Base-by-base conservation (phyloP, 768 basidiomycete genomes). In the Hericium alpestre region DNA sequence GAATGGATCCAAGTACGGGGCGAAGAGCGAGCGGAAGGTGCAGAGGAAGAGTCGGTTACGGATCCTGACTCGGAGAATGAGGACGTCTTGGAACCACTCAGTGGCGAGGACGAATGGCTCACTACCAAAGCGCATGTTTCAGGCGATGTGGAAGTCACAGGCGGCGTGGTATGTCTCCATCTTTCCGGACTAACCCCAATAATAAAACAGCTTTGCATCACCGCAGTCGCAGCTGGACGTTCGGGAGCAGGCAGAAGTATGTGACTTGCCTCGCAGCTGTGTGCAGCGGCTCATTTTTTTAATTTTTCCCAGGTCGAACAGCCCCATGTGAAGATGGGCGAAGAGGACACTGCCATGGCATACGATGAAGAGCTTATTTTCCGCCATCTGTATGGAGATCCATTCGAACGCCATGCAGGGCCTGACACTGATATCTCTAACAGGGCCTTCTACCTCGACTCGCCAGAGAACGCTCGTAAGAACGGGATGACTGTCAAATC, bases 391-490 rank as follows among this genome's bases (percentile, higher is more conserved):
- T 91, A 59, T 58, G 86, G 74, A 39, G 22, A 12, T 38, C 51
- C 18, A 54, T 9, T 41, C 9, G 27, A 20, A 25, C 20, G 20
- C n/a, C 38, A 13, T 55, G 15, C 9, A 32, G 8, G 32, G 32
- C 32, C 32, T 32, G 32, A 32, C 7, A 32, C 9, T 32, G 32
- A 32, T 38, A 53, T 55, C 52, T 47, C 51, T 20, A 1, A 25
- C 46, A 93, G 91, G 60, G 83, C 82, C 62, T 94, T 95, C 70
- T 97, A 96, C 70, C 75, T 98, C 39, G 94, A 98, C 68, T 81
- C 88, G 2, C 79, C 84, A 0, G 75, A 75, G 20, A 92, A 92
- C 63, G 91, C 93, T 0, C 69, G 67, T 8, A 72, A 75, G 66
- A 78, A 90, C 60, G 80, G 77, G 10, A 81, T 95, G 76, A 49